Percentiles rank a stretch among this genome's conserved stretches.
Conservation (phyloP, 192 early-diverging fungal species). For the Radiomyces spectabilis region DNA sequence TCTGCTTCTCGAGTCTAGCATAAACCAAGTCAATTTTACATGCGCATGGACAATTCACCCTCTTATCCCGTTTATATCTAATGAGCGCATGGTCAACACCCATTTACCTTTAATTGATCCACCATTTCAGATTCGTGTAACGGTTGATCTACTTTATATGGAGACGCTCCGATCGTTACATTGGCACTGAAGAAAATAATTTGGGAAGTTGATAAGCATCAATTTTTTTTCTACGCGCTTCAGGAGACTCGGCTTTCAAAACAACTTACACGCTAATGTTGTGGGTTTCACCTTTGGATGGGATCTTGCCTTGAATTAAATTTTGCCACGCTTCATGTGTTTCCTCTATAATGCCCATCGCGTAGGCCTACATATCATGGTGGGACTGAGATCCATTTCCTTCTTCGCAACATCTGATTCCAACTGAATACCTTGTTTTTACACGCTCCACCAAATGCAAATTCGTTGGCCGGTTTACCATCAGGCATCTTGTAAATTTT, state of each 20-base stretch:
- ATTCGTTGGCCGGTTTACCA: slow-evolving; percentile 99
- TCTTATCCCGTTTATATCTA: too few relatives aligned
- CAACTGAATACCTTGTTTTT: slow-evolving; percentile 63
- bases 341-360: slow-evolving; percentile 81
- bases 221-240: too few relatives aligned
- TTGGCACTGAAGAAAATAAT: slow-evolving; percentile 10
- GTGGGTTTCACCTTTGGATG: neutral
- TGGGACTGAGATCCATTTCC: too few relatives aligned
- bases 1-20: too few relatives aligned
- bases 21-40: too few relatives aligned
- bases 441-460: slow-evolving; percentile 90
- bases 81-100: too few relatives aligned
- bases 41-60: too few relatives aligned
- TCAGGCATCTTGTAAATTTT: slow-evolving; percentile 99
- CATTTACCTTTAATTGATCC: too few relatives aligned
- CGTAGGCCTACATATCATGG: slow-evolving; percentile 63
- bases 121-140: slow-evolving; percentile 5
- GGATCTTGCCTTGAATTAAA: slow-evolving; percentile 45
- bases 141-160: neutral
- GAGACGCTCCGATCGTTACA: slow-evolving; percentile 5
- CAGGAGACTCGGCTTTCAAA: too few relatives aligned
- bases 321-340: slow-evolving; percentile 90
- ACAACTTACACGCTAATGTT: neutral
- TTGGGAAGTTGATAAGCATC: neutral
- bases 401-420: too few relatives aligned